Evolutionary conservation across 1,139 yeast species (phyloP), one percentile per base, ranked within the genome.

Genomic region (Yamadazyma sp.): DNA sequence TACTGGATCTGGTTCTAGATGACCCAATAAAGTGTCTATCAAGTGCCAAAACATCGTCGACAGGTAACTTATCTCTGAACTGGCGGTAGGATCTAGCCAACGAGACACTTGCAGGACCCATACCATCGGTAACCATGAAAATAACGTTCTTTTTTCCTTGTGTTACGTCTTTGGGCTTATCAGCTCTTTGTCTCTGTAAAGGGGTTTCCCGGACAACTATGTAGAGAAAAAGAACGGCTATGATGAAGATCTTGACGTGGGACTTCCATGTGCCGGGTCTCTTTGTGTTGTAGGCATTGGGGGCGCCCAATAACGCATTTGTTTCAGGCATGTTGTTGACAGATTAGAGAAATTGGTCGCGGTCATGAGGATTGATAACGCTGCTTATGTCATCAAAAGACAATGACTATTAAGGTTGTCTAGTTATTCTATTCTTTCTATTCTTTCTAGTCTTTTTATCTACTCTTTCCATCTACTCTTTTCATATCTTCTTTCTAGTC

Each of bases 61-160:
- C 59, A 1, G 74, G 59, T 35, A 83, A 64, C 2, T 63, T 59
- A 39, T 82, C 78, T 32, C 77, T 62, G 50, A 59, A 65, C 57
- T 87, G 95, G 41, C 73, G 72, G 61, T 75, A 87, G 12, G 83
- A 74, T 45, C 96, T 72, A 1, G 95, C 79, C 54, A 87, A 62
- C 4, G 89, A 79, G 40, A 86, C 61, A 1, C 92, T 82, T 0
- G 94, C 84, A 2, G 95, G 95, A 0, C 96, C 96, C 85, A 87
- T 86, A 14, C 96, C 96, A 56, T 87, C 96, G 2, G 94, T 82
- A 13, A 87, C 94, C 76, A 87, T 80, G 65, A 87, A 84, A 31
- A 87, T 83, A 39, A 87, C 73, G 52, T 87, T 86, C 47, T 62
- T 63, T 40, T 48, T 48, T 4, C 37, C 31, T 3, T 34, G 24